Conservation (phyloP, 2,329 filamentous ascomycete species). For the Phialophora macrospora region DNA sequence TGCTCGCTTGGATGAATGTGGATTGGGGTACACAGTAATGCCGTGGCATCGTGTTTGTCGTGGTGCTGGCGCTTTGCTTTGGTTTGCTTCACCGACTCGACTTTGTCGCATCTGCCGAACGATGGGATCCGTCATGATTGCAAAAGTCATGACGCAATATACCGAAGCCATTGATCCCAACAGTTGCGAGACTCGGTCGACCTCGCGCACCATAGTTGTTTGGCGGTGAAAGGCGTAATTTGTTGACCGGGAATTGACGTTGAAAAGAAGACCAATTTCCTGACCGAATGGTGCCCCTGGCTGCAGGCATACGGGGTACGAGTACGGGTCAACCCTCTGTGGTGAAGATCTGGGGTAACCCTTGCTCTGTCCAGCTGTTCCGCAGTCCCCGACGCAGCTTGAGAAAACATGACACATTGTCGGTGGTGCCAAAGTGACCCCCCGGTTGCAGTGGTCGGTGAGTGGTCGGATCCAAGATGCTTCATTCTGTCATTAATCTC, state of each 20-base stretch:
- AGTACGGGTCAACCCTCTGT: not conserved
- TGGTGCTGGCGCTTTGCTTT: no score
- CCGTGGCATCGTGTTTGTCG: no score
- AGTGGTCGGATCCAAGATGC: no score
- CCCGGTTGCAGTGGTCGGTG: not conserved
- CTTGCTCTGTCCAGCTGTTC: not conserved
- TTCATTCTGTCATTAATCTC: no score
- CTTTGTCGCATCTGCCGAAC: not conserved
- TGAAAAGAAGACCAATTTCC: not conserved
- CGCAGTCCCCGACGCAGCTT: not conserved
- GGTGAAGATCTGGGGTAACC: slow-evolving; percentile 4
- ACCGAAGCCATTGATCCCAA: not conserved
- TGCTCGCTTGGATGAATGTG: no score
- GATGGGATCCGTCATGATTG: not conserved
- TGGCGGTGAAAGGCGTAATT: no score
- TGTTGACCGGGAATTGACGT: not conserved
- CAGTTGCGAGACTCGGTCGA: not conserved
- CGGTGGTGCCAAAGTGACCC: not conserved
- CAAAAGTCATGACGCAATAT: slow-evolving; percentile 4
- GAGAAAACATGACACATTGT: not conserved
- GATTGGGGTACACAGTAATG: no score
- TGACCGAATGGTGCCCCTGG: not conserved
- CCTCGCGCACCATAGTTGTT: not conserved
- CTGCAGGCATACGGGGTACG: not conserved
- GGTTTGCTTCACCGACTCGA: not conserved